Evolutionary conservation across 2,329 filamentous ascomycete species (phyloP), one percentile per base, ranked within the genome.

Genomic region (Diaporthe capsici): DNA sequence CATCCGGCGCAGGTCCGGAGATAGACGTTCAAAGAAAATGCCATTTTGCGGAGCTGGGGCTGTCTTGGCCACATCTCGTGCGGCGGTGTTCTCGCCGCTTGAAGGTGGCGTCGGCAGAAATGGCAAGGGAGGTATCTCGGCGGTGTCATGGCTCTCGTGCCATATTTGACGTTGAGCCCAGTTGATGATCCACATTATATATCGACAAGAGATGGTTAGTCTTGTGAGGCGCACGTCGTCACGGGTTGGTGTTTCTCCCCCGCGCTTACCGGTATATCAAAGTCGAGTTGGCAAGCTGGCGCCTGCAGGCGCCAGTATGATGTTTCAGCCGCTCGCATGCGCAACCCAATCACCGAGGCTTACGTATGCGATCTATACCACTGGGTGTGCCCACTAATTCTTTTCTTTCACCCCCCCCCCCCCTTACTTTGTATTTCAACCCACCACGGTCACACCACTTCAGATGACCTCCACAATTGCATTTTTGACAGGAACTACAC

Each of bases 1-100:
- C 28, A 75, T 42, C 4, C 68, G 58, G 25, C 73, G 73, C 12
- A 75, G 39, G 12, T 75, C 73, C 3, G 17, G 28, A n/a, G 57
- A 34, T 1, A 75, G 58, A 9, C 28, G 58, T 20, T 72, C 67
- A 31, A 75, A 75, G 28, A 75, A 65, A n/a, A 39, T 22, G 49
- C 73, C 61, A 44, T 63, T 65, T 3, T 39, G 7, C 6, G 31
- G 34, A 15, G 22, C n/a, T 22, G 63, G 22, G 15, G 3, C 47
- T 53, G 31, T 28, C n/a, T 13, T 20, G 3, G 34, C 13, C 2
- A 68, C 22, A 0, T 28, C 47, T 12, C 13, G 20, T 6, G 63
- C 2, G 22, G 31, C 20, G 7, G 22, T 5, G 15, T 25, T 13
- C 31, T 53, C 47, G 47, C 47, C 25, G 47, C 7, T 4, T 20